phyloP scores from a whole-genome alignment of 345 rosid genomes.

The Moricandia arvensis region DNA sequence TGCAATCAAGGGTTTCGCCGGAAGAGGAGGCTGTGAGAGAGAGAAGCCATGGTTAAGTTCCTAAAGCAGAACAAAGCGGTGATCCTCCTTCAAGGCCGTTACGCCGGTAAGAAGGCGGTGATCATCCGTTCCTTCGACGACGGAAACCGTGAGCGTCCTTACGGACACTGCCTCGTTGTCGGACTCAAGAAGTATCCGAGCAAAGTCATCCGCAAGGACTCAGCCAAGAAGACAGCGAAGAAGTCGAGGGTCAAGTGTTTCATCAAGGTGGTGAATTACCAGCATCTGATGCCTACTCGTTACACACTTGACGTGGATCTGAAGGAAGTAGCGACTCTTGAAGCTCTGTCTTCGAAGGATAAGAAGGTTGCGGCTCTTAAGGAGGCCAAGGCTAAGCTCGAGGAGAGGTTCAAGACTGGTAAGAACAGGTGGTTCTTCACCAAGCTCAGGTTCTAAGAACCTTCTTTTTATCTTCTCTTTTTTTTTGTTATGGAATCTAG shows the following conservation, averaged over 20 bases:
- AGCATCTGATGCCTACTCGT: slow-evolving; percentile 62
- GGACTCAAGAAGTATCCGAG: background rate
- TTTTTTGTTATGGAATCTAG: background rate
- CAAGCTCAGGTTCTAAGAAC: background rate
- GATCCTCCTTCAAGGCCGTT: slow-evolving; percentile 57
- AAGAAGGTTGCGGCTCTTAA: slow-evolving; percentile 41
- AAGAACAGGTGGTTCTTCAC: background rate
- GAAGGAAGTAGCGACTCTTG: slow-evolving; percentile 48
- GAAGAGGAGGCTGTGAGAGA: background rate
- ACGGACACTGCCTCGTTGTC: background rate
- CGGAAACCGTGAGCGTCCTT: background rate
- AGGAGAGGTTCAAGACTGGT: background rate
- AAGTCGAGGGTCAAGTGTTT: background rate
- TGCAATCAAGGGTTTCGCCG: background rate
- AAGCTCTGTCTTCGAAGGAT: slow-evolving; percentile 44
- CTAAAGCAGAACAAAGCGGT: slow-evolving; percentile 57
- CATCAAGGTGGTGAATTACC: slow-evolving; percentile 39
- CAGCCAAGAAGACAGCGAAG: background rate
- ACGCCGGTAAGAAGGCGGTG: slow-evolving; percentile 39
- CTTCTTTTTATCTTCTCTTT: background rate
- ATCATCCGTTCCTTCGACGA: background rate
- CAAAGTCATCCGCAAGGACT: background rate
- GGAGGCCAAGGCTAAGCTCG: background rate
- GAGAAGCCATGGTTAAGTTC: slow-evolving; percentile 56
- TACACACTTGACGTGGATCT: slow-evolving; percentile 62